Conservation (phyloP, 2,329 filamentous ascomycete genomes). For the Ceratocystis papillata region DNA sequence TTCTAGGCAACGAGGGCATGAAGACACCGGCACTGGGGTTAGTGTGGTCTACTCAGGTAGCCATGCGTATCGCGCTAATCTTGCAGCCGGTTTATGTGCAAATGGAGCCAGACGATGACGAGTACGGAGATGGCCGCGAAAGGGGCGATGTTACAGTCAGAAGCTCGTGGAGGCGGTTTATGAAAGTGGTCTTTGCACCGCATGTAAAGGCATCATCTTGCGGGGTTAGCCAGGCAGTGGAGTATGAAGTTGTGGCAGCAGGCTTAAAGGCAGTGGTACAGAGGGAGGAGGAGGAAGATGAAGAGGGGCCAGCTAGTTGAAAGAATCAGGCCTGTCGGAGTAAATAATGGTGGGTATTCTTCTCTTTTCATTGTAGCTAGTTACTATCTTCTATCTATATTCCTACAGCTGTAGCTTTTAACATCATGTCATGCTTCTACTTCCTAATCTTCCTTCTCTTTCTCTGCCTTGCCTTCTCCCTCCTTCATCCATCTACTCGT, state of each 20-base stretch:
- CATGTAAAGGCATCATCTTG: constrained; percentile 51
- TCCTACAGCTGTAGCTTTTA: not conserved
- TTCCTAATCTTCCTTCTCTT: not conserved
- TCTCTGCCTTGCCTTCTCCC: not conserved
- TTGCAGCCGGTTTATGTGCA: constrained; percentile 52
- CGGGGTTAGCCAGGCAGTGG: constrained; percentile 43
- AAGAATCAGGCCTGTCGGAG: not conserved
- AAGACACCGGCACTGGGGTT: constrained; percentile 84
- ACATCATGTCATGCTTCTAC: not conserved
- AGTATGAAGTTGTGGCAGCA: constrained; percentile 64
- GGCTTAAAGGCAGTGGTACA: constrained; percentile 40
- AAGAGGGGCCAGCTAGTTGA: not conserved
- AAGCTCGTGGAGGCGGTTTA: constrained; percentile 57
- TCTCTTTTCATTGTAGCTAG: not conserved
- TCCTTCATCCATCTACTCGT: constrained; percentile 28
- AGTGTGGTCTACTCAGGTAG: constrained; percentile 84
- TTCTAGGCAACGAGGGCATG: constrained; percentile 33
- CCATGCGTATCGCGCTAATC: constrained; percentile 69
- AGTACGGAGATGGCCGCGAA: constrained; percentile 35
- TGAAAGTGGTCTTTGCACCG: constrained; percentile 83
- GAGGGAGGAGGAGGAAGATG: not conserved
- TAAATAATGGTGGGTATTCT: not conserved
- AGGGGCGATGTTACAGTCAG: constrained; percentile 33
- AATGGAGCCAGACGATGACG: constrained; percentile 32
- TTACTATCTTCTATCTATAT: constrained; percentile 7